Conservation (phyloP, 345 rosid genomes). For the Combretum micranthum region DNA sequence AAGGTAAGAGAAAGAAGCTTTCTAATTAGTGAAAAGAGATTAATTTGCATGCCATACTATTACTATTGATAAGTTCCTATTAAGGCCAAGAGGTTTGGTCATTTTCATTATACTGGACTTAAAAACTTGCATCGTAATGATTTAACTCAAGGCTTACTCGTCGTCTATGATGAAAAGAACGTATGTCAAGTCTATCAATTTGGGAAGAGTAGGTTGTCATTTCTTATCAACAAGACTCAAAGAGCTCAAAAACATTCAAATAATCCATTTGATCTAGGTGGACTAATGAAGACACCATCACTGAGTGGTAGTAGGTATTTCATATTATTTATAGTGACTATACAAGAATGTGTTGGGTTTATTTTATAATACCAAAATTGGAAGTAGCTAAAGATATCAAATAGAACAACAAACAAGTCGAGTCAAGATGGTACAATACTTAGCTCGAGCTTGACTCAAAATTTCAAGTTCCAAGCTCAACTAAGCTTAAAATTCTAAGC, state of each 20-base stretch:
- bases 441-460: no score
- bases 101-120: not conserved
- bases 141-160: conserved; percentile 1
- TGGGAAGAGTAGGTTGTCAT: conserved; percentile 4
- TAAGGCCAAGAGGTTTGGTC: conserved; percentile 2
- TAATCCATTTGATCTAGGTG: not conserved
- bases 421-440: no score
- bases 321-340: conserved; percentile 7
- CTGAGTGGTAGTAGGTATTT: not conserved
- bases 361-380: conserved; percentile 8
- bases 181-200: conserved; percentile 3
- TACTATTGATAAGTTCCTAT: not conserved
- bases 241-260: conserved; percentile 4
- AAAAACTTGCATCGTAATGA: conserved; percentile 7
- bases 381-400: conserved; percentile 6
- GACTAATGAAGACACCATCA: conserved; percentile 3
- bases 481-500: no score
- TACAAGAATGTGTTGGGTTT: conserved; percentile 10
- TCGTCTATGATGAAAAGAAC: conserved; percentile 1
- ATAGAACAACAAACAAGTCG: no score
- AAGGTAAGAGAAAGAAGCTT: conserved; percentile 6
- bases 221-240: conserved; percentile 2
- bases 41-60: not conserved
- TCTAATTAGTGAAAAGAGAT: no score
- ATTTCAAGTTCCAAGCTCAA: no score